These are phyloP conservation scores for Podila epigama DNA, from an alignment of 192 early-diverging fungal genomes.

Conservation along the genomic window DNA sequence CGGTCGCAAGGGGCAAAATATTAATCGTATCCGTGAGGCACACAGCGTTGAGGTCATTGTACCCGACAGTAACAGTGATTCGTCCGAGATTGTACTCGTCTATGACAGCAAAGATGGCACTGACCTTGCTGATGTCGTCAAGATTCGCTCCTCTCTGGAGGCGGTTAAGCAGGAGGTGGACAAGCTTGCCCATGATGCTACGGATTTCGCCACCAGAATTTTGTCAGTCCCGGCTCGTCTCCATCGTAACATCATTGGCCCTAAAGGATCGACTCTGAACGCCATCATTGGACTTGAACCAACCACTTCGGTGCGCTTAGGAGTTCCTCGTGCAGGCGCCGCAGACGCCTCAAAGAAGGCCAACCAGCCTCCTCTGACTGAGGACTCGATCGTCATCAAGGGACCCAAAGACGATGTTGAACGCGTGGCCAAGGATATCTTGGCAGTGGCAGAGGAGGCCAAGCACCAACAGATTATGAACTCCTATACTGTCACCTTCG, in stretches of 20 bases:
- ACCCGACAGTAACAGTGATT: slow-evolving; percentile 70
- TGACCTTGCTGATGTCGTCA: slow-evolving; percentile 48
- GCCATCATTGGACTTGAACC: slow-evolving; percentile 71
- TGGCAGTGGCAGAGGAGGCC: slow-evolving; percentile 69
- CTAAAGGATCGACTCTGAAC: slow-evolving; percentile 76
- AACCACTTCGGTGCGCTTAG: slow-evolving; percentile 78
- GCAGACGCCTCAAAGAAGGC: slow-evolving; percentile 56
- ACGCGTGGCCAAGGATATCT: slow-evolving; percentile 72
- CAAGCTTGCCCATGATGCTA: slow-evolving; percentile 63
- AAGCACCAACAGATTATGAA: slow-evolving; percentile 71
- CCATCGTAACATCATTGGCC: slow-evolving; percentile 83
- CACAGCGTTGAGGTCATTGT: slow-evolving; percentile 81
- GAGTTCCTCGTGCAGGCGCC: slow-evolving; percentile 51
- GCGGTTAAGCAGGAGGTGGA: slow-evolving; percentile 74
- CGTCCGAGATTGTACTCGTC: slow-evolving; percentile 81
- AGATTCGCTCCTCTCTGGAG: slow-evolving; percentile 57
- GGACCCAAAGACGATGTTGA: slow-evolving; percentile 84
- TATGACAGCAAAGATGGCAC: slow-evolving; percentile 66
- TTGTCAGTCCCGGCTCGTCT: slow-evolving; percentile 74
- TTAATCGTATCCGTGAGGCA: slow-evolving; percentile 69
- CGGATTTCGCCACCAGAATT: slow-evolving; percentile 68
- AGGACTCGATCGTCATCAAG: slow-evolving; percentile 79
- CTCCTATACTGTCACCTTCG: slow-evolving; percentile 73
- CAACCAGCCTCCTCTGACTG: slow-evolving; percentile 49
- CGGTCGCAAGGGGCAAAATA: slow-evolving; percentile 67